Evolutionary conservation across 148 eudicot species (phyloP), one percentile per base, ranked within the genome.

Genomic region (Rhododendron molle): DNA sequence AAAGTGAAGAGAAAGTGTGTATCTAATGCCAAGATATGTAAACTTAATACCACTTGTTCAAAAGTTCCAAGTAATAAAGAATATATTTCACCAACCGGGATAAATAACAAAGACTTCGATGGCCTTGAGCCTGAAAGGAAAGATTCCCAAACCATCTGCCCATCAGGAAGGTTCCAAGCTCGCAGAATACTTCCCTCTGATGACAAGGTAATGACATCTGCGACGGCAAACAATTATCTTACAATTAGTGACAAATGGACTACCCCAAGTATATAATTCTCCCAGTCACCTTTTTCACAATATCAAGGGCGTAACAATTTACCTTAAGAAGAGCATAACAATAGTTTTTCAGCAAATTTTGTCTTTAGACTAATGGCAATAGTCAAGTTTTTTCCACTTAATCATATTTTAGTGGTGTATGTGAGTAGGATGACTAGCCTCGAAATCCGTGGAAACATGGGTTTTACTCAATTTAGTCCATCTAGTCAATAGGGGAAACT

Each of bases 91-190:
- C 99, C 86, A 85, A 95, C 99, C 89, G 93, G 94, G 89, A 93
- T 90, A 85, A 91, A 47, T 84, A 94, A 90, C 71, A 93, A 85
- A 21, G 98, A 87, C 86, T 89, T 92, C 62, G 99, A 93, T 40
- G 96, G 87, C 76, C 83, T 89, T 84, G 92, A 86, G 84, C 95
- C 97, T 81, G 89, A 62, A 81, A 97, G 95, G 82, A 87, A 86
- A 50, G 98, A 92, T 88, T 97, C 99, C 99, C 98, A 95, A 85
- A 97, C 96, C 98, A 97, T 91, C 93, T 94, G 98, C 49, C 99
- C 99, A 88, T 97, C 99, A 76, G 99, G 98, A 91, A 97, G 98
- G 89, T 95, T 97, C 99, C 99, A 97, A 52, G 99, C 99, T 91
- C 99, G 93, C 74, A 96, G 81, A 80, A 92, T 88, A 86, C 92